Evolutionary conservation across 192 early-diverging fungal species (phyloP), one percentile per base, ranked within the genome.

Genomic region (Obelidium mucronatum): DNA sequence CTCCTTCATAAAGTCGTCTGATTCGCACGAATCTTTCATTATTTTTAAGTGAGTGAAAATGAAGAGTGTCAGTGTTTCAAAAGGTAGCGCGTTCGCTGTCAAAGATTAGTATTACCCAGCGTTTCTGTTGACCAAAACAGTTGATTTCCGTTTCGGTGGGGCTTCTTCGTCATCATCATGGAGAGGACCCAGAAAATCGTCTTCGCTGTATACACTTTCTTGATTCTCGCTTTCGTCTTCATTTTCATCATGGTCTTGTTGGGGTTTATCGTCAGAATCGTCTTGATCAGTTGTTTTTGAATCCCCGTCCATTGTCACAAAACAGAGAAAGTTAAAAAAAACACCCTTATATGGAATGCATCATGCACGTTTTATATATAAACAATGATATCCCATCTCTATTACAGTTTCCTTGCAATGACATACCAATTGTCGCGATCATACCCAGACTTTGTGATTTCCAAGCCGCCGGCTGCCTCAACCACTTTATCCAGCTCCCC

Each of bases 401-500:
- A 44, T 44, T 44, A 44, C 42, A 44, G 17, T 81, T 92, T 92
- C 62, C 81, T 82, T 0, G 81, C 85, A 61, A 98, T 90, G 2
- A 95, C 89, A 85, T 95, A 99, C 90, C 94, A 95, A 80, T 99
- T 99, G 80, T 99, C 97, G 30, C 92, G 82, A 78, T 99, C 96
- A 78, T 99, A 99, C 8, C 96, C 97, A n/a, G 83, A 74, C 40
- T 83, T 83, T 4, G 88, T 78, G 26, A 97, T 87, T 4, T 80
- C 65, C 3, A 86, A 87, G 28, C 82, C 81, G 31, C 84, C 86
- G 1, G 85, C 84, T 31, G 80, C 72, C 24, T 73, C 35, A 6
- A 95, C 81, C 36, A 97, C 74, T 22, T 85, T 83, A 56, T 94
- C 91, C 39, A 99, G 84, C 81, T 99, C 97, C 15, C 92, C 92